These are phyloP conservation scores for Candida maltosa DNA, from an alignment of 805 yeast species.

Conservation along the genomic window DNA sequence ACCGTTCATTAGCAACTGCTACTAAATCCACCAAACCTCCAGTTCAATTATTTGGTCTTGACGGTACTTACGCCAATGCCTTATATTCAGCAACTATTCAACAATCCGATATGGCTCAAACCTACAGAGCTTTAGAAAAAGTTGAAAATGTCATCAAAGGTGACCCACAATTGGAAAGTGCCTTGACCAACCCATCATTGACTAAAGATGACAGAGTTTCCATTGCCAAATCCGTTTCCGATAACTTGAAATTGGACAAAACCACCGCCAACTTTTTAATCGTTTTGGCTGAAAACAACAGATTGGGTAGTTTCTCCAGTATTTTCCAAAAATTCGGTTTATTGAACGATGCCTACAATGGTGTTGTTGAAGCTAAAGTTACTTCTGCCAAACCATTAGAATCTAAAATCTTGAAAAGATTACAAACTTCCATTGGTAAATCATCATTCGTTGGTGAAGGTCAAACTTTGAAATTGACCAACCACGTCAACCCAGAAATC, in stretches of 20 bases:
- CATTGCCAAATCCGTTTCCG: conserved; percentile 60
- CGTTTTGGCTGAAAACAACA: conserved; percentile 92
- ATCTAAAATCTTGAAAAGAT: conserved; percentile 69
- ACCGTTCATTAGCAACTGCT: conserved; percentile 74
- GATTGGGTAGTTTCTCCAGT: conserved; percentile 66
- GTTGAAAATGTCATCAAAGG: conserved; percentile 52
- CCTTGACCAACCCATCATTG: conserved; percentile 80
- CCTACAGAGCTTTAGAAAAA: conserved; percentile 60
- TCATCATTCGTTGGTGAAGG: conserved; percentile 82
- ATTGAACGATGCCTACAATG: conserved; percentile 85
- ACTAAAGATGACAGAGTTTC: conserved; percentile 68
- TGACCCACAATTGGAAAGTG: conserved; percentile 61
- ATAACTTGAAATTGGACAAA: conserved; percentile 53
- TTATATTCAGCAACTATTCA: conserved; percentile 88
- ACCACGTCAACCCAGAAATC: conserved; percentile 83
- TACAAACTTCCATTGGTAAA: conserved; percentile 72
- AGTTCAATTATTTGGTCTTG: conserved; percentile 89
- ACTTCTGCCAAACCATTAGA: conserved; percentile 87
- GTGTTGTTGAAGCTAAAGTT: conserved; percentile 89
- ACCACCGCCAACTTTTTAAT: conserved; percentile 74
- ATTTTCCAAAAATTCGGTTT: conserved; percentile 70
- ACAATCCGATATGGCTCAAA: conserved; percentile 69
- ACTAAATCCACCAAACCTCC: conserved; percentile 73
- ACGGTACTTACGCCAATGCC: conserved; percentile 96
- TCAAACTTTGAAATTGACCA: conserved; percentile 79